Conservation (phyloP, 208 protist species). For the Leishmania tarentolae region DNA sequence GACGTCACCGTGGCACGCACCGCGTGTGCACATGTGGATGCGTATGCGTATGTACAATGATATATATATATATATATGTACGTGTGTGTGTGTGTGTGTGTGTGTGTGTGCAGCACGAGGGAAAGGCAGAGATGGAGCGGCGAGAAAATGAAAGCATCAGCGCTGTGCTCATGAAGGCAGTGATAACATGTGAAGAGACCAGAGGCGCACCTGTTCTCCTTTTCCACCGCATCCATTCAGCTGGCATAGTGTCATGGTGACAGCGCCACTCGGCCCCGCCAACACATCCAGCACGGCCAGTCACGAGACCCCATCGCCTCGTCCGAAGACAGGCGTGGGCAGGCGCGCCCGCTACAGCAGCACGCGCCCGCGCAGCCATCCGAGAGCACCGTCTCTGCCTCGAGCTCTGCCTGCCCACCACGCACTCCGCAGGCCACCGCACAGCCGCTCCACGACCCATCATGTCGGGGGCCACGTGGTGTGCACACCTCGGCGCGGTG, state of each 20-base stretch:
- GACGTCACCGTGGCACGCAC: neutral
- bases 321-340: too few species aligned
- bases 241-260: neutral
- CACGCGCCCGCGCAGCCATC: neutral
- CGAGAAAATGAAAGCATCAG: neutral
- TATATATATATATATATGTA: too few species aligned
- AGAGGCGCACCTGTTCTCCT: neutral
- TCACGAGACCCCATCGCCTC: neutral
- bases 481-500: too few species aligned
- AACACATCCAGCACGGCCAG: neutral
- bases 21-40: neutral
- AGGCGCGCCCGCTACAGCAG: neutral
- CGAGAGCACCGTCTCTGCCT: neutral
- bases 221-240: neutral
- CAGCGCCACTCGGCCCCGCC: neutral
- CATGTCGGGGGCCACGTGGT: neutral
- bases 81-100: neutral
- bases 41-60: too few species aligned
- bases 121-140: neutral
- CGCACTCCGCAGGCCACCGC: too few species aligned
- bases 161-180: neutral
- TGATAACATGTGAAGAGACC: neutral
- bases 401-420: neutral
- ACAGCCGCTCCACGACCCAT: neutral
- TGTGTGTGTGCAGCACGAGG: neutral